Percentiles rank a stretch among this genome's conserved stretches.
Conservation (phyloP, 2,329 filamentous ascomycete genomes). For the Dothistroma septosporum region DNA sequence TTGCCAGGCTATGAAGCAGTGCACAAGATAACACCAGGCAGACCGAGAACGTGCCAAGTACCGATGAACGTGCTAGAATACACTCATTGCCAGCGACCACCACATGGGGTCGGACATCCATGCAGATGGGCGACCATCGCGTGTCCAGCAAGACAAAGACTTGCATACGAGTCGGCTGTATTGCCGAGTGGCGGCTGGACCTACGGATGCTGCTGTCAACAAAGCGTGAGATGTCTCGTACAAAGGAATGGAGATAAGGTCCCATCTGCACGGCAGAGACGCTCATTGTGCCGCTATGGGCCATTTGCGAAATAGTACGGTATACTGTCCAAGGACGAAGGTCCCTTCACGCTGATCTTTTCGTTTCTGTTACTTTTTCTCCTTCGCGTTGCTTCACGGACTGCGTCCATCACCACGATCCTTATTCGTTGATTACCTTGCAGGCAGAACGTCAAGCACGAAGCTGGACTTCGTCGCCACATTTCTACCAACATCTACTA, state of each 20-base stretch:
- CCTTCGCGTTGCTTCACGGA: conserved; percentile 11
- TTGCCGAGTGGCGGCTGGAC: conserved; percentile 15
- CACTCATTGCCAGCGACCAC: not conserved
- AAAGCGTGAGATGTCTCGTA: conserved; percentile 11
- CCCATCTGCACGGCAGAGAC: not conserved
- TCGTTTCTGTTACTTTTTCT: not conserved
- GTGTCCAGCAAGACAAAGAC: conserved; percentile 6
- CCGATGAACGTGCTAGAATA: too few species aligned
- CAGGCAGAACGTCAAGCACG: conserved; percentile 10
- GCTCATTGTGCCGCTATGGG: conserved; percentile 14
- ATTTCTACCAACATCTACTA: not conserved
- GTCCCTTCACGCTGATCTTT: not conserved
- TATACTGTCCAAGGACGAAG: not conserved
- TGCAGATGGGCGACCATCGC: not conserved
- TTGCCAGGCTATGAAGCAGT: too few species aligned
- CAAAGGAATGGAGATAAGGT: conserved; percentile 4
- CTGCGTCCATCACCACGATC: conserved; percentile 16
- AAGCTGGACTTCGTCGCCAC: conserved; percentile 25
- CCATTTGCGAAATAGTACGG: not conserved
- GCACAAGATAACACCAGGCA: too few species aligned
- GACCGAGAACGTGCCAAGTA: too few species aligned
- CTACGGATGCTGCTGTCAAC: conserved; percentile 3
- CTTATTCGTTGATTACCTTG: not conserved
- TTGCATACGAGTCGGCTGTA: conserved; percentile 3
- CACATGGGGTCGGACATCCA: not conserved